Evolutionary conservation across 495 filamentous ascomycete species (phyloP).

Genomic region (Hypoxylon lenormandii): DNA sequence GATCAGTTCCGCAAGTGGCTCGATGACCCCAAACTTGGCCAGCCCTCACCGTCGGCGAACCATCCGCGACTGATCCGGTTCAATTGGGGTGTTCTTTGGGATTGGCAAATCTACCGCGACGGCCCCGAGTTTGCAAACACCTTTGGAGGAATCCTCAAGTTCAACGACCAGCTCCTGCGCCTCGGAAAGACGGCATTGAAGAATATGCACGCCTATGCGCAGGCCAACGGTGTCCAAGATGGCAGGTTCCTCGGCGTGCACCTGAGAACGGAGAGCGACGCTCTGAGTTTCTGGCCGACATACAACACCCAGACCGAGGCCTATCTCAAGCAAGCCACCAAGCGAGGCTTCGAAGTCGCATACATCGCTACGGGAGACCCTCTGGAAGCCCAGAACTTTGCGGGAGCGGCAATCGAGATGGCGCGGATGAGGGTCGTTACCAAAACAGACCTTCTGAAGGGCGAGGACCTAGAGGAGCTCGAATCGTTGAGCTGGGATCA

Average conservation of each 20-base stretch:
- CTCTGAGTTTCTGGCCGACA: slow-evolving; percentile 57
- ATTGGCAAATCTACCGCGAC: slow-evolving; percentile 60
- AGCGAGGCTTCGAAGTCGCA: slow-evolving; percentile 51
- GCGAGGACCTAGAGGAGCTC: slow-evolving; percentile 50
- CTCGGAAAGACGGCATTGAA: slow-evolving; percentile 51
- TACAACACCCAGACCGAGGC: slow-evolving; percentile 56
- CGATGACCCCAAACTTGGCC: slow-evolving; percentile 46
- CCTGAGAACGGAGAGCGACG: slow-evolving; percentile 60
- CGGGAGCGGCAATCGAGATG: slow-evolving; percentile 48
- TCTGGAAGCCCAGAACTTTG: slow-evolving; percentile 56
- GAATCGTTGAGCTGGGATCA: slow-evolving; percentile 61
- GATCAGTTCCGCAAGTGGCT: slow-evolving; percentile 54
- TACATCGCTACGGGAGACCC: slow-evolving; percentile 61
- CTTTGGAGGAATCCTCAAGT: slow-evolving; percentile 56
- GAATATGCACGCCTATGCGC: slow-evolving; percentile 53
- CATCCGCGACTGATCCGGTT: slow-evolving; percentile 58
- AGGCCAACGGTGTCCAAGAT: slow-evolving; percentile 36
- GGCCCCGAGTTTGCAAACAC: slow-evolving; percentile 59
- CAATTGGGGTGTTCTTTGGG: slow-evolving; percentile 62
- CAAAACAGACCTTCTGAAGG: slow-evolving; percentile 54
- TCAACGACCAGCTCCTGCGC: slow-evolving; percentile 54
- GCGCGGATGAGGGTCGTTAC: slow-evolving; percentile 52
- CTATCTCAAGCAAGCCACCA: slow-evolving; percentile 51
- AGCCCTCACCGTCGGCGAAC: slow-evolving; percentile 41
- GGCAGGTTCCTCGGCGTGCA: slow-evolving; percentile 56